Evolutionary conservation across 306 rosid species (phyloP), one percentile per base, ranked within the genome.

Genomic region (Quercus robur): DNA sequence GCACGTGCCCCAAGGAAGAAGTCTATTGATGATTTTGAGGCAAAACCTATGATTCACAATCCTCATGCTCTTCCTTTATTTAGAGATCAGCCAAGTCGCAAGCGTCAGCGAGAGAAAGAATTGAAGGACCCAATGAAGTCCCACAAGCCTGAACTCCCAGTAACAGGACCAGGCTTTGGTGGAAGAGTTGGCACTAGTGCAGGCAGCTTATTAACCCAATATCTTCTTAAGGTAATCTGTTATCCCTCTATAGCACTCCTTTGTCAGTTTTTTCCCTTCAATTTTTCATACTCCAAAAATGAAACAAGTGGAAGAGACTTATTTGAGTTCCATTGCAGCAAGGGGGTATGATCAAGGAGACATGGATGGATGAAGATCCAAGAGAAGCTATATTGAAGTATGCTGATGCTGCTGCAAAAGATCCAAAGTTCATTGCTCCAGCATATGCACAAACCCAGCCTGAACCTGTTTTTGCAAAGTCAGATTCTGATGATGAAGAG

Each of bases 331-430:
- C 83, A 77, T 89, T 81, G 81, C 96, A 93, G 99, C 90, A 93
- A 93, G 97, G 97, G 14, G 99, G 95, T 57, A 73, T 95, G 94
- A 95, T 94, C 81, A 93, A 95, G 90, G 99, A 95, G 92, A 93
- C 99, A 46, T 95, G 99, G 98, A 95, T 95, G 99, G 98, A 95
- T 6, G 99, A 95, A 88, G 98, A 93, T 87, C 99, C 99, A 31
- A 90, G 98, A 85, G 98, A 93, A 81, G 99, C 99, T 82, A 93
- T 93, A 85, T 88, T 95, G 67, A 95, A 95, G 91, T 93, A 59
- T 79, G 99, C 99, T 19, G 99, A 95, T 84, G 93, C 5, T 71
- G 98, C 98, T 59, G 90, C 85, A 20, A 92, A 92, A 49, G 97
- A 94, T 61, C 97, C 97, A 6, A 94, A 92, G 81, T 93, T 78